A percentile compares a stretch with the other conserved stretches of the same genome.
phyloP scores from a whole-genome alignment of 116 monocot genomes.

The Posidonia oceanica region DNA sequence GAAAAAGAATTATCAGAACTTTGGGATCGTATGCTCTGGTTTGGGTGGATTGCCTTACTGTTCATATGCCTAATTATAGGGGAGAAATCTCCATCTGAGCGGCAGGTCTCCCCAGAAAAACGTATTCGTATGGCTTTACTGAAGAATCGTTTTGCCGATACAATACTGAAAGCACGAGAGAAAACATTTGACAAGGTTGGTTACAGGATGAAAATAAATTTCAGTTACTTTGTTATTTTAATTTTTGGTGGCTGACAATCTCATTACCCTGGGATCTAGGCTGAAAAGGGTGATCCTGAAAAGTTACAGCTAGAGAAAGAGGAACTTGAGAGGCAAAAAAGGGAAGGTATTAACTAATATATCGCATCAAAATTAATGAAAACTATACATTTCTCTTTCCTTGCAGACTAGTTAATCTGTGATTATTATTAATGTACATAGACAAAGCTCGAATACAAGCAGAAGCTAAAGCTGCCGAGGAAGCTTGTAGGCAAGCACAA shows the following conservation, averaged over 20 bases:
- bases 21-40: constrained; percentile 15
- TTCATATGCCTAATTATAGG: constrained; percentile 49
- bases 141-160: constrained; percentile 86
- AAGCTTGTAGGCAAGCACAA: constrained; percentile 45
- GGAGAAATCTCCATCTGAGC: constrained; percentile 73
- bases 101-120: constrained; percentile 86
- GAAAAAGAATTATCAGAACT: constrained; percentile 17
- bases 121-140: constrained; percentile 66
- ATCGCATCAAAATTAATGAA: too few relatives aligned
- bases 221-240: background rate
- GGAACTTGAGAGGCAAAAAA: constrained; percentile 64
- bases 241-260: background rate
- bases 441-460: constrained; percentile 78
- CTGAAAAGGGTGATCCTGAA: constrained; percentile 73
- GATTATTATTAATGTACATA: constrained; percentile 9
- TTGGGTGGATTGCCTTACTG: constrained; percentile 31
- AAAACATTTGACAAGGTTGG: constrained; percentile 82
- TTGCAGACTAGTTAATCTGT: too few relatives aligned
- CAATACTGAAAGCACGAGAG: constrained; percentile 89
- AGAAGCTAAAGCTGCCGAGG: constrained; percentile 84
- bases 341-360: constrained; percentile 37
- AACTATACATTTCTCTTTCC: too few relatives aligned
- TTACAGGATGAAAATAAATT: background rate
- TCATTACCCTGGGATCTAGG: constrained; percentile 18
- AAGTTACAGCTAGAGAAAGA: constrained; percentile 58